Evolutionary conservation across 208 protist genomes (phyloP).

Genomic region (Spongospora subterranea): DNA sequence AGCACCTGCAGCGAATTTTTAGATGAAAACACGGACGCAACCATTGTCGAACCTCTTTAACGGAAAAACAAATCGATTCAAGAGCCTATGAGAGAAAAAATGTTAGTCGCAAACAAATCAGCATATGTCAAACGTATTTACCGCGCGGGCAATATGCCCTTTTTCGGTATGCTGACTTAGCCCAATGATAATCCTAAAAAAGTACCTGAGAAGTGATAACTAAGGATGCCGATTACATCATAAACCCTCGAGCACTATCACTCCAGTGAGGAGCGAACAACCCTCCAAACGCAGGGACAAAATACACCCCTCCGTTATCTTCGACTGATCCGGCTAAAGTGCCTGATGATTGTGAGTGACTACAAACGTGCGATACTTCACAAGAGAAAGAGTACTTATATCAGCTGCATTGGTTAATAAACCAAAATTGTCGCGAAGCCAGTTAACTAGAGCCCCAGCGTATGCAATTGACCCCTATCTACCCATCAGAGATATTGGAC

Average conservation of each 20-base stretch:
- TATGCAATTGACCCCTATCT: constrained; percentile 83
- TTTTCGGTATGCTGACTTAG: constrained; percentile 78
- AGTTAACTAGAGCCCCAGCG: constrained; percentile 74
- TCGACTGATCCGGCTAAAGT: constrained; percentile 69
- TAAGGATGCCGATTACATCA: constrained; percentile 43
- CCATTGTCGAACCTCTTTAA: not conserved
- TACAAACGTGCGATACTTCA: not conserved
- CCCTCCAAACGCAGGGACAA: constrained; percentile 96
- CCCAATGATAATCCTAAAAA: constrained; percentile 80
- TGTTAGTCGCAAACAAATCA: no score
- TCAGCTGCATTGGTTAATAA: constrained; percentile 80
- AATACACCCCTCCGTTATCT: constrained; percentile 76
- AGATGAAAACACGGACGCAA: not conserved
- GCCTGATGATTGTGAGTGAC: constrained; percentile 9
- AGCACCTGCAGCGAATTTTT: constrained; percentile 59
- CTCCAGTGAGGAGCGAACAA: constrained; percentile 96
- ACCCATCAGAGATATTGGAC: constrained; percentile 89
- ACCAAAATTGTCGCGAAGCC: constrained; percentile 89
- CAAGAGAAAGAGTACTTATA: constrained; percentile 70
- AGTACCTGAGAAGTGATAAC: constrained; percentile 7
- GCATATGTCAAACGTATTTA: constrained; percentile 71
- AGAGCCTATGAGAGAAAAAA: constrained; percentile 24
- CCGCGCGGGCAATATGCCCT: constrained; percentile 72
- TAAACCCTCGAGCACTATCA: constrained; percentile 85
- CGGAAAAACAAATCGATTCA: constrained; percentile 45